These are phyloP conservation scores for Juglanconis juglandina DNA, from an alignment of 2,329 filamentous ascomycete species.

Conservation along the genomic window DNA sequence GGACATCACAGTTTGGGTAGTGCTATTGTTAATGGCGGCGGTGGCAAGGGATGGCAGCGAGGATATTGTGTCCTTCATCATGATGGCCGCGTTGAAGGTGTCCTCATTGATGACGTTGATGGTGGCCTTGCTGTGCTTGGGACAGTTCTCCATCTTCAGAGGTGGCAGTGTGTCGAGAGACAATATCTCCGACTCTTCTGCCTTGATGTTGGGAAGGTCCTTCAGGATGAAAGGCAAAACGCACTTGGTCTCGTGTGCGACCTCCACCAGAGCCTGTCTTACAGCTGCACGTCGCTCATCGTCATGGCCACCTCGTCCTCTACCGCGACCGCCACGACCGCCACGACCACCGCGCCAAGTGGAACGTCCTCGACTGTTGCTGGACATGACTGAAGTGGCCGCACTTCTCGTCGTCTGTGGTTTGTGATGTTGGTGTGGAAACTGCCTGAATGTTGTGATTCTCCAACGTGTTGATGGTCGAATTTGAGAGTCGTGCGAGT, in stretches of 20 bases:
- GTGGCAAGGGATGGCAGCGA: not conserved
- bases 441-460: not conserved
- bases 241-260: conserved; percentile 45
- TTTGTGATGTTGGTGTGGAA: not conserved
- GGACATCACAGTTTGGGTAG: not conserved
- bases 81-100: conserved; percentile 54
- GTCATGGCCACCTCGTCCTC: conserved; percentile 1
- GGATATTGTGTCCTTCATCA: conserved; percentile 24
- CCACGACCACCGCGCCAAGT: conserved; percentile 4
- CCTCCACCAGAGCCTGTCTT: conserved; percentile 31
- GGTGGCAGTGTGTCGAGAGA: conserved; percentile 33
- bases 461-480: no score
- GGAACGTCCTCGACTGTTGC: conserved; percentile 1
- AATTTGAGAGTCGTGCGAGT: no score
- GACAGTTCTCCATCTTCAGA: conserved; percentile 41
- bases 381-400: conserved; percentile 2
- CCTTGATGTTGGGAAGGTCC: conserved; percentile 37
- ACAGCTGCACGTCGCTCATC: not conserved
- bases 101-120: conserved; percentile 55
- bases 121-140: conserved; percentile 29
- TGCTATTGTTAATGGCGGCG: not conserved
- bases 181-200: conserved; percentile 36
- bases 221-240: conserved; percentile 45
- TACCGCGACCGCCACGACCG: conserved; percentile 30
- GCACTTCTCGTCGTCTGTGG: not conserved